A percentile compares a stretch with the other conserved stretches of the same genome.
phyloP scores from a whole-genome alignment of 257 asterid species.

The Jasminum sambac region DNA sequence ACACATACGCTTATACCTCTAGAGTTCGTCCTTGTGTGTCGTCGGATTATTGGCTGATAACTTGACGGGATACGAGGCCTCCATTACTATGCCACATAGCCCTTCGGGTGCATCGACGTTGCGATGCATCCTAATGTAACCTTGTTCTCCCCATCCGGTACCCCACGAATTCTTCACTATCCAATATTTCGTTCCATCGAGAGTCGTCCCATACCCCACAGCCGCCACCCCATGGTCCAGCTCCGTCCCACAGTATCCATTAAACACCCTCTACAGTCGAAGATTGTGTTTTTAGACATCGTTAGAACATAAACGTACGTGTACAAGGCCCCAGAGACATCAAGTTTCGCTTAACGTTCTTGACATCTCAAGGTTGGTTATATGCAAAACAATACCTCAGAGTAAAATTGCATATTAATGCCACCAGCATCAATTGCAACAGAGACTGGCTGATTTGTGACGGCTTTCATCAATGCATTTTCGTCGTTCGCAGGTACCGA shows the following conservation, averaged over 20 bases:
- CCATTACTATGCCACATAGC: conserved; percentile 72
- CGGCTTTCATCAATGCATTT: conserved; percentile 80
- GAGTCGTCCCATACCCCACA: conserved; percentile 65
- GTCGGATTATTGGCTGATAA: conserved; percentile 51
- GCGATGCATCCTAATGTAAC: conserved; percentile 62
- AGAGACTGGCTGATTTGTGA: conserved; percentile 79
- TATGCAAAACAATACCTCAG: conserved; percentile 48
- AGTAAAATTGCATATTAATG: conserved; percentile 68
- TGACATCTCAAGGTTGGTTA: too few species aligned
- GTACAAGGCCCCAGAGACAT: not conserved
- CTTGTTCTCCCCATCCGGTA: conserved; percentile 66
- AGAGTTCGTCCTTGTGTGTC: conserved; percentile 64
- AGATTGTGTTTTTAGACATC: not conserved
- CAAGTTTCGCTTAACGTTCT: too few species aligned
- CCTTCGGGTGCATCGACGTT: conserved; percentile 49
- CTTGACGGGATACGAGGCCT: conserved; percentile 73
- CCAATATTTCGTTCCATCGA: conserved; percentile 74
- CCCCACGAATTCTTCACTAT: conserved; percentile 82
- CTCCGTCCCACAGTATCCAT: conserved; percentile 61
- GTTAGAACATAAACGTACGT: not conserved
- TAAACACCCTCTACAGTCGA: conserved; percentile 58
- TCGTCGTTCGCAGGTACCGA: conserved; percentile 72
- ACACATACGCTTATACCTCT: not conserved
- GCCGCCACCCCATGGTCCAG: conserved; percentile 78
- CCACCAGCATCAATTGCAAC: conserved; percentile 86